phyloP scores from a whole-genome alignment of 345 rosid genomes.

The Xanthoceras sorbifolium region DNA sequence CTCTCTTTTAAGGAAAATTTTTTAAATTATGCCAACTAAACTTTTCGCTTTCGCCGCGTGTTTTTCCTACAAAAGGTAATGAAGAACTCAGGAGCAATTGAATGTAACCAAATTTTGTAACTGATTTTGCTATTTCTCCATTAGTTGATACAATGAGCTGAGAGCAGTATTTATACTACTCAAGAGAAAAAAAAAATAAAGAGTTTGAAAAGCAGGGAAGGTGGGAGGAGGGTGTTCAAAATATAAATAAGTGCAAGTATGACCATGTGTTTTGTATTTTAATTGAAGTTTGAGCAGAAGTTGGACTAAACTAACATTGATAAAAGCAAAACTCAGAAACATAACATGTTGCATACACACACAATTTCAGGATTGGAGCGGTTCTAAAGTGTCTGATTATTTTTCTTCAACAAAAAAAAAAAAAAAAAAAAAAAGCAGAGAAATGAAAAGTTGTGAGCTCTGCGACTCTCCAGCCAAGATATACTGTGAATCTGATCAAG shows the following conservation, averaged over 20 bases:
- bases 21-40: no score
- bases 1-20: no score
- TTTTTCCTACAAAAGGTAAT: no score
- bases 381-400: background rate
- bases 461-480: constrained; percentile 45
- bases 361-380: constrained; percentile 1
- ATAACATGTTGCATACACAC: background rate
- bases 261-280: constrained; percentile 26
- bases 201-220: background rate
- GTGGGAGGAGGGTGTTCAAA: background rate
- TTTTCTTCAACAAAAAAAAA: background rate
- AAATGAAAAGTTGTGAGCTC: constrained; percentile 58
- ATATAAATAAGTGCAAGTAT: constrained; percentile 31
- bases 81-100: no score
- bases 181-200: background rate
- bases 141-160: no score
- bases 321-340: no score
- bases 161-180: no score
- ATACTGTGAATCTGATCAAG: constrained; percentile 58
- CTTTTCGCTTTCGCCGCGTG: no score
- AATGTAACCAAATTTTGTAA: no score
- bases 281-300: background rate
- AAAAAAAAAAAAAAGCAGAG: background rate
- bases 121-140: no score
- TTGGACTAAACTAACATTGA: constrained; percentile 21